These are phyloP conservation scores for Ceratobasidium sp. DNA, from an alignment of 1,284 basidiomycete genomes.

Conservation along the genomic window DNA sequence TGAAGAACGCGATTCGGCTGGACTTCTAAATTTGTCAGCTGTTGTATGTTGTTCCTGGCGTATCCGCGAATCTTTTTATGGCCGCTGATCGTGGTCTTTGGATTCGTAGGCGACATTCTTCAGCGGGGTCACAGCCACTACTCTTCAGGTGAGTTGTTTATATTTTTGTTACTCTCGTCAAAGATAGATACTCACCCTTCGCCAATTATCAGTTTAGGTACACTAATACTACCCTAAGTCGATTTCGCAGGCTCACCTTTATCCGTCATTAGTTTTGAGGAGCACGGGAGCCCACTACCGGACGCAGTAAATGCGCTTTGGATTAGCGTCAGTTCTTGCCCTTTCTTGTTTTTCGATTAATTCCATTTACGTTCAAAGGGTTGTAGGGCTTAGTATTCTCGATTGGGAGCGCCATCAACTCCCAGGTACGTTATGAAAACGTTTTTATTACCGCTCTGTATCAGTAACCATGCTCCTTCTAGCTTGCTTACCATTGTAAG, in stretches of 20 bases:
- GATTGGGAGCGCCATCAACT: conserved; percentile 79
- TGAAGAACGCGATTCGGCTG: conserved; percentile 74
- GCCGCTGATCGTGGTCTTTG: neutral
- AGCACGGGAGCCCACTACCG: neutral
- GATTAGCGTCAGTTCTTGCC: conserved; percentile 58
- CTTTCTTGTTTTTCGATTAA: neutral
- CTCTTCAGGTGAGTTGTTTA: conserved; percentile 43
- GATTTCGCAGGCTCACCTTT: neutral
- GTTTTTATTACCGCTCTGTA: neutral
- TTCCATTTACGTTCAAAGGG: neutral
- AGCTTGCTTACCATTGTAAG: conserved; percentile 37
- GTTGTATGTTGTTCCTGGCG: conserved; percentile 52
- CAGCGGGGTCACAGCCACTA: conserved; percentile 68
- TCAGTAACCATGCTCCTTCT: neutral
- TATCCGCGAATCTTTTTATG: neutral
- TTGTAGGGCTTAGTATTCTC: conserved; percentile 66
- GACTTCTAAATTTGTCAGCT: conserved; percentile 74
- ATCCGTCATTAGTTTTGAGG: neutral
- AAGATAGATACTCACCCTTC: too few relatives aligned
- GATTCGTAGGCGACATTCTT: conserved; percentile 70
- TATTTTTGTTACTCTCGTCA: neutral
- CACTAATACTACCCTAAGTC: neutral
- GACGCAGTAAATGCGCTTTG: conserved; percentile 71
- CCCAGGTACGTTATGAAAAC: conserved; percentile 59
- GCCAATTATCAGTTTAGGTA: conserved; percentile 24